Conservation (phyloP, 768 basidiomycete species). For the Termitomyces eurrhizus region DNA sequence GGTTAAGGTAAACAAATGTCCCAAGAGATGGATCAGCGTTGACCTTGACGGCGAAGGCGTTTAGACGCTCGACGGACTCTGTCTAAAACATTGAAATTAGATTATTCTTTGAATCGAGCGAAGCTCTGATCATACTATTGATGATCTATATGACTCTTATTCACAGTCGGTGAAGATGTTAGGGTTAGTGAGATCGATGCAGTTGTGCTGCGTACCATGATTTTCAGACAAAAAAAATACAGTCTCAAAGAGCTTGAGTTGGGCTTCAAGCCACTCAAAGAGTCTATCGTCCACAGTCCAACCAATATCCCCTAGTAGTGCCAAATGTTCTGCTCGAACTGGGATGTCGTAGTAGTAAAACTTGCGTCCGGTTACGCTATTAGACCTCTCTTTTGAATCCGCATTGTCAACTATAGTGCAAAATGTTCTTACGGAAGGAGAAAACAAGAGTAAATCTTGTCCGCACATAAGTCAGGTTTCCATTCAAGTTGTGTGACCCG, state of each 20-base stretch:
- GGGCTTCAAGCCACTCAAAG: slow-evolving; percentile 28
- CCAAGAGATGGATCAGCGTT: slow-evolving; percentile 10
- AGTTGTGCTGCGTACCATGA: slow-evolving; percentile 16
- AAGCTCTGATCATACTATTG: not conserved
- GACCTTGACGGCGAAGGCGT: not conserved
- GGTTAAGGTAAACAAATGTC: slow-evolving; percentile 29
- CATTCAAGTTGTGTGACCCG: not conserved
- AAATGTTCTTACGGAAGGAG: not conserved
- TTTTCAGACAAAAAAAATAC: slow-evolving; percentile 34
- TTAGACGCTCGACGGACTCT: not conserved
- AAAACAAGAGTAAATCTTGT: not conserved
- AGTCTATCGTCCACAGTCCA: slow-evolving; percentile 24
- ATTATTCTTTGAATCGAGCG: not conserved
- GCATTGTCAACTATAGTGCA: not conserved
- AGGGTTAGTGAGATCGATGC: not conserved
- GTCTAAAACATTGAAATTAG: not conserved
- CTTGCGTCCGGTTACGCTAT: not conserved
- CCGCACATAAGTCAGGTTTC: not conserved
- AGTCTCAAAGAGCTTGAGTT: slow-evolving; percentile 24
- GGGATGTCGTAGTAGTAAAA: slow-evolving; percentile 25
- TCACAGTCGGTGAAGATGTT: not conserved
- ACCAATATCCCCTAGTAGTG: slow-evolving; percentile 36
- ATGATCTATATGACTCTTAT: slow-evolving; percentile 3
- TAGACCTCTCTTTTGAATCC: slow-evolving; percentile 5
- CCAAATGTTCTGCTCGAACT: slow-evolving; percentile 22